Evolutionary conservation across 768 basidiomycete genomes (phyloP), one percentile per base, ranked within the genome.

Genomic region (Amanita phalloides): DNA sequence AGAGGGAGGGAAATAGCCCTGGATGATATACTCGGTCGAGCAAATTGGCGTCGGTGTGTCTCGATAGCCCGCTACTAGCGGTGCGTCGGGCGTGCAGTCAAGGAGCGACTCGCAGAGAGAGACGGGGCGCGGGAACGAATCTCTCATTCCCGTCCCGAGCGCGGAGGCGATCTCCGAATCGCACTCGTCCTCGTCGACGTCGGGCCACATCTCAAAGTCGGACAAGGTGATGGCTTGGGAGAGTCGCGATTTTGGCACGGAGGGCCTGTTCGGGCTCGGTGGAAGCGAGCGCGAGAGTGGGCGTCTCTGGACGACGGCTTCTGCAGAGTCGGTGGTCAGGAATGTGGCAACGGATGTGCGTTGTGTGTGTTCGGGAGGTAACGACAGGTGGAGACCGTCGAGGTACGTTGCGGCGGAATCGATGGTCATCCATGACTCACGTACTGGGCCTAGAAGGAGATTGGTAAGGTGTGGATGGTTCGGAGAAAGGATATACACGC

Each of bases 301-400:
- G 21, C 41, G 44, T 20, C 51, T 41, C 32, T 48, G 75, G 51
- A 82, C 68, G 45, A 84, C 66, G 9, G 77, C 82, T 26, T 84
- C 79, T 1, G 75, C 74, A 3, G 82, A 82, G 37, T 69, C 65
- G 32, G 74, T 75, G 0, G 81, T 79, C 68, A 77, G 68, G 53
- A 81, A 63, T 0, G 82, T 81, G 25, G 74, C 73, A 47, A 75
- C 66, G 4, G 81, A 82, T 26, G 60, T 60, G 23, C 73, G 71
- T 48, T 60, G 59, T 23, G 64, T 58, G 45, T 65, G 54, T 54
- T 72, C 66, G 54, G 60, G 52, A 3, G 72, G 69, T 13, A 74
- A 57, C 6, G 58, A 57, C 11, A 75, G 51, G 23, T 66, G 58
- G 9, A 77, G 64, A 14, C 71, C 73, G 10, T 73, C 67, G 11